These are phyloP conservation scores for Trichopus zeylanicus DNA, from an alignment of 116 monocot species.

Conservation along the genomic window DNA sequence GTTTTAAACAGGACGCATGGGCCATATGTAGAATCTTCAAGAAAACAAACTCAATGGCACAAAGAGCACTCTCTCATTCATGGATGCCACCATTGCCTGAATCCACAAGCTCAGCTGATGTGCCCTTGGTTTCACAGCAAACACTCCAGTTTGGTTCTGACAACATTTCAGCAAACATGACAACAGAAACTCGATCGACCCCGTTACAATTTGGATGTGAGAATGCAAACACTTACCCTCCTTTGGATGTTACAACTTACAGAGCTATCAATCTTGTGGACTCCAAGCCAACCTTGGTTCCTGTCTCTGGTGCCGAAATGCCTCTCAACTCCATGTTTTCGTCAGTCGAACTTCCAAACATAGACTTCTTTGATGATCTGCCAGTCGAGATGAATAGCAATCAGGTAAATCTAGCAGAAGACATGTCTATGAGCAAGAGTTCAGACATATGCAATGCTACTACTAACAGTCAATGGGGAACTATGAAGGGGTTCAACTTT, in stretches of 20 bases:
- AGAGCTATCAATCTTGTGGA: constrained; percentile 3
- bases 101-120: constrained; percentile 4
- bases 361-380: constrained; percentile 13
- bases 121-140: constrained; percentile 22
- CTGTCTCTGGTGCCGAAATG: background rate
- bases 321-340: constrained; percentile 19
- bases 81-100: constrained; percentile 19
- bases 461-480: constrained; percentile 15
- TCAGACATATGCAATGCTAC: constrained; percentile 3
- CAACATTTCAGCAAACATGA: background rate
- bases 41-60: constrained; percentile 62
- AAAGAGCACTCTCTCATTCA: constrained; percentile 55
- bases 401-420: constrained; percentile 3
- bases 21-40: constrained; percentile 79
- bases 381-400: constrained; percentile 11
- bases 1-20: constrained; percentile 53
- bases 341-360: background rate
- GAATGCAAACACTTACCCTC: background rate
- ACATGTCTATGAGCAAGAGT: constrained; percentile 8
- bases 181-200: background rate
- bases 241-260: constrained; percentile 13
- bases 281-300: background rate
- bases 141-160: constrained; percentile 13
- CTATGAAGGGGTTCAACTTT: constrained; percentile 14
- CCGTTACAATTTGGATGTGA: background rate